Evolutionary conservation across 1,284 basidiomycete genomes (phyloP).

Genomic region (Rhodotorula sp.): DNA sequence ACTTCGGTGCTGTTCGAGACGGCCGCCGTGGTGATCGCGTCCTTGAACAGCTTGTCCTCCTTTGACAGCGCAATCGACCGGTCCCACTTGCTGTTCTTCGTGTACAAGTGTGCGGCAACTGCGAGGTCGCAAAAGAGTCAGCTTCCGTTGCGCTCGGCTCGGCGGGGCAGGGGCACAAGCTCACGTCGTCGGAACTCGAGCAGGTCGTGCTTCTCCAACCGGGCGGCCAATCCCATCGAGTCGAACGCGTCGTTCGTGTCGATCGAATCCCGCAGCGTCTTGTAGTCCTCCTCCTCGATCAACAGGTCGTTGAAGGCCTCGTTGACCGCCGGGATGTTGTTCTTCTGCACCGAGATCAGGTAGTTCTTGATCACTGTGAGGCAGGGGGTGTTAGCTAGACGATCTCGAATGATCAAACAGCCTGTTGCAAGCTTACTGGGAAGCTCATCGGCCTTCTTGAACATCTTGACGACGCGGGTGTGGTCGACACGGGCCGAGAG

Average conservation of each 20-base stretch:
- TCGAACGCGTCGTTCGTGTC: conserved; percentile 99
- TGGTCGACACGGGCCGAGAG: conserved; percentile 93
- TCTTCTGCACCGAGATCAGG: conserved; percentile 93
- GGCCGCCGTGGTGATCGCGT: conserved; percentile 91
- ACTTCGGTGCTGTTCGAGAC: conserved; percentile 76
- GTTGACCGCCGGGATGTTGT: conserved; percentile 95
- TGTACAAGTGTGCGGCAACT: conserved; percentile 91
- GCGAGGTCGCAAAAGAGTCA: conserved; percentile 30
- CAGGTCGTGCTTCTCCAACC: conserved; percentile 85
- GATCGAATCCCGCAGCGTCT: conserved; percentile 91
- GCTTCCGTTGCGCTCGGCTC: background rate
- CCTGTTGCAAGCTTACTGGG: conserved; percentile 53
- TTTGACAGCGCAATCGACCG: conserved; percentile 85
- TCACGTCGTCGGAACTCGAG: conserved; percentile 83
- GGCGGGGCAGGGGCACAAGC: background rate
- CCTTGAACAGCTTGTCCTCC: conserved; percentile 93
- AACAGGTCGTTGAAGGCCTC: conserved; percentile 95
- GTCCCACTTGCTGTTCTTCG: conserved; percentile 94
- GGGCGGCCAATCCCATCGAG: conserved; percentile 79
- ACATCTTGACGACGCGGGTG: conserved; percentile 89
- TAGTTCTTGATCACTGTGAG: conserved; percentile 78
- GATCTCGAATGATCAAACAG: background rate
- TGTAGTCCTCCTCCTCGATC: conserved; percentile 98
- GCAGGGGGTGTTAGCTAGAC: background rate
- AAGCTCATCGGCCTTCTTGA: conserved; percentile 82